Evolutionary conservation across 345 rosid species (phyloP).

Genomic region (Aquilaria yunnanensis): DNA sequence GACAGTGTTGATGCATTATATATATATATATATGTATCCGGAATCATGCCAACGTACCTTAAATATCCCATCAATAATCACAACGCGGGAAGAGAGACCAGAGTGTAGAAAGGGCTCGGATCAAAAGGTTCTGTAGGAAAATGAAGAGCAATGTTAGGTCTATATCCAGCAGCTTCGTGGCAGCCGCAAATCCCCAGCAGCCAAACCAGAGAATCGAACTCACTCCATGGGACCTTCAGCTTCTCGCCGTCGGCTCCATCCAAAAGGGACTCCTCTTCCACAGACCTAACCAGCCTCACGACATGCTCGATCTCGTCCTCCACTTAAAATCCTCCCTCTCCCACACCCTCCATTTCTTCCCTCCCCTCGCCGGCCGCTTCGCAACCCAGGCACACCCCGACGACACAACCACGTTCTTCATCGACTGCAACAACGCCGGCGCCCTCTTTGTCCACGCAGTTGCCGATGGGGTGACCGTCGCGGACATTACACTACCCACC

Average conservation of each 20-base stretch:
- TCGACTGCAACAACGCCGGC: conserved; percentile 25
- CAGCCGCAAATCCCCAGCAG: background rate
- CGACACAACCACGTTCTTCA: conserved; percentile 5
- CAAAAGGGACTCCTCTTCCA: conserved; percentile 19
- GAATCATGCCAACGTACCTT: too few species aligned
- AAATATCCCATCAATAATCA: too few species aligned
- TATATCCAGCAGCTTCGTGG: background rate
- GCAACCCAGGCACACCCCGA: conserved; percentile 9
- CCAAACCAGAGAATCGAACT: conserved; percentile 4
- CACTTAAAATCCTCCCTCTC: conserved; percentile 17
- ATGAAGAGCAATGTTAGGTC: background rate
- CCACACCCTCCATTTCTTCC: conserved; percentile 12
- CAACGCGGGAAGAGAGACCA: too few species aligned
- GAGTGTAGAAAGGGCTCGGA: too few species aligned
- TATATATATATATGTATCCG: too few species aligned
- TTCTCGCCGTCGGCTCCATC: conserved; percentile 8
- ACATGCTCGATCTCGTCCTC: background rate
- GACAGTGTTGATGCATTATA: too few species aligned
- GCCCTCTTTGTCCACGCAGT: conserved; percentile 27
- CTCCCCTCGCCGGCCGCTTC: conserved; percentile 26
- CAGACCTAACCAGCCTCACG: conserved; percentile 10
- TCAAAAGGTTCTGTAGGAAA: background rate
- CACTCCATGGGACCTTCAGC: conserved; percentile 26
- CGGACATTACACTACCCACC: conserved; percentile 15
- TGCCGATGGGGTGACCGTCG: conserved; percentile 16